Conservation (phyloP, 1,139 yeast species). For the Yarrowia galli region DNA sequence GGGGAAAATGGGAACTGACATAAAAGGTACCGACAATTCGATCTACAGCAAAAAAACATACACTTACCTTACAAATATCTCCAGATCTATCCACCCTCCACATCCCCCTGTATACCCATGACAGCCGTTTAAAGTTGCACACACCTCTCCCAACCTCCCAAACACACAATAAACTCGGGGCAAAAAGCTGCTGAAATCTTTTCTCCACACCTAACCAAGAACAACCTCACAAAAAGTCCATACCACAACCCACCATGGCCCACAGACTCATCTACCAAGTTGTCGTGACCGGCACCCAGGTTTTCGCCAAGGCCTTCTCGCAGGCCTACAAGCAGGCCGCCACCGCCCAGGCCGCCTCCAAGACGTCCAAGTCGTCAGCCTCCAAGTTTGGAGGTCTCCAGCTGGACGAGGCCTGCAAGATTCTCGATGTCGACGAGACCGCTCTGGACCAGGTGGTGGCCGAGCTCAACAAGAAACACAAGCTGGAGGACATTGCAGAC, state of each 20-base stretch:
- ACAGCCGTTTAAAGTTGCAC: constrained; percentile 3
- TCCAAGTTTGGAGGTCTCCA: constrained; percentile 80
- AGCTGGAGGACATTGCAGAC: constrained; percentile 42
- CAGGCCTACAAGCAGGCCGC: constrained; percentile 98
- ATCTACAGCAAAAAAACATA: not conserved
- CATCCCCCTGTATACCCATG: not conserved
- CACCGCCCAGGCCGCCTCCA: constrained; percentile 74
- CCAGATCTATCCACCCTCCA: not conserved
- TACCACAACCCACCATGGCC: constrained; percentile 58
- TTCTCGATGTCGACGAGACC: constrained; percentile 72
- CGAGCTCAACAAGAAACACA: constrained; percentile 33
- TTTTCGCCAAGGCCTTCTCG: constrained; percentile 94
- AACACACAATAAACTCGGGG: constrained; percentile 14
- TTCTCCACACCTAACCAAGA: constrained; percentile 14
- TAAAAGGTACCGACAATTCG: not conserved
- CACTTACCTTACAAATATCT: not conserved
- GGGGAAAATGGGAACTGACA: too few species aligned
- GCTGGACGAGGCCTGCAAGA: constrained; percentile 89
- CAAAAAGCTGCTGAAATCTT: constrained; percentile 19
- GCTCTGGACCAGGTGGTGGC: constrained; percentile 54
- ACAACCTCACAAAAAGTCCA: not conserved
- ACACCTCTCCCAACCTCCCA: constrained; percentile 6
- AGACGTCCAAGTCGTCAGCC: constrained; percentile 65
- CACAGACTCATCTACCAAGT: constrained; percentile 90
- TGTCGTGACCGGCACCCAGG: constrained; percentile 91